Base-by-base conservation (phyloP, 2,329 filamentous ascomycete genomes). In the Cercospora sojina region DNA sequence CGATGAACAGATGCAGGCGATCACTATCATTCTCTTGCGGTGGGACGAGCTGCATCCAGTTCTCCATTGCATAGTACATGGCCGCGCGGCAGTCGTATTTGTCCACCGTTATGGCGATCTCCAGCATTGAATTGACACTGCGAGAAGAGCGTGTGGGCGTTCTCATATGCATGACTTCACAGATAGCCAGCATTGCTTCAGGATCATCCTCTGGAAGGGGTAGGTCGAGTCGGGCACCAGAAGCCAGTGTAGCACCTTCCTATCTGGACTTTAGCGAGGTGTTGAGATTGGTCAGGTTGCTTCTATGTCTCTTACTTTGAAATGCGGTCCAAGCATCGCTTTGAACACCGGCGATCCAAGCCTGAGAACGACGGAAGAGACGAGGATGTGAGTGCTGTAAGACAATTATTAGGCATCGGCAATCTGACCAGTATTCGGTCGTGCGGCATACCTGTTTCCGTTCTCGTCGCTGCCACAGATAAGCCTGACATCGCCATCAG, bases 401-500 rank as follows among this genome's bases (percentile, higher is more conserved):
- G 5, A 18, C 3, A 2, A 13, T 2, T 8, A 1, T 32, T n/a
- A 29, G 32, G 16, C 4, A 20, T 7, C 10, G 10, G 31, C 16
- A 20, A 38, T 16, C 13, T 38, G 13, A 2, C 13, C 13, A 10
- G 32, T 16, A 6, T 38, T 16, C 7, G 4, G 8, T 18, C 31
- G 18, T n/a, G n/a, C n/a, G n/a, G n/a, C 56, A 16, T 25, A 58
- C 56, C 5, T 16, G 5, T 38, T 13, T 3, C 16, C 56, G 6
- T 38, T 32, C 32, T 25, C 56, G 5, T 51, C 41, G 43, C 31
- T n/a, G 41, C 29, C 41, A 49, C 47, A 56, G 7, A 69, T 55
- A 23, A 70, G 62, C 8, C 60, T 32, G 2, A 66, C 64, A 56
- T 69, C 67, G 20, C 69, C 69, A 20, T 62, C 51, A 10, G 66